phyloP scores from a whole-genome alignment of 2,329 filamentous ascomycete species.

The Alternaria postmessia region DNA sequence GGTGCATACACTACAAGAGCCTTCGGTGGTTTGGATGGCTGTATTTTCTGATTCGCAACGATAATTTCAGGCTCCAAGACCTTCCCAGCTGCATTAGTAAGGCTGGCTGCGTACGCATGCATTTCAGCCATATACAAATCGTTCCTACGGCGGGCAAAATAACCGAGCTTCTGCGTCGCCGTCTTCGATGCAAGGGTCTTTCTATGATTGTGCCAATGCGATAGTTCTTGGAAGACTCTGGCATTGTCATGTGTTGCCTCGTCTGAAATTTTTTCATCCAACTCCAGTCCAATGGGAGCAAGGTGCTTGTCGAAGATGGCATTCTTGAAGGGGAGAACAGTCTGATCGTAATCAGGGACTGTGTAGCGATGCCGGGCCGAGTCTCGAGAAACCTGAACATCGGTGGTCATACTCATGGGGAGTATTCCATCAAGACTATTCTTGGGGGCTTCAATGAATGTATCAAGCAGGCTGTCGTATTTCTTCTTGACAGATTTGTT shows the following conservation, averaged over 20 bases:
- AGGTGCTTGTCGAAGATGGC: slow-evolving; percentile 3
- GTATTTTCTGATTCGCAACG: slow-evolving; percentile 1
- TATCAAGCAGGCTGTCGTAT: slow-evolving; percentile 5
- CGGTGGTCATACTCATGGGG: slow-evolving; percentile 7
- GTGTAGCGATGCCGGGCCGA: slow-evolving; percentile 3
- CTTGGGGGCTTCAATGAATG: slow-evolving; percentile 1
- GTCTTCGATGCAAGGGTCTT: neutral
- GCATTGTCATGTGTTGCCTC: neutral
- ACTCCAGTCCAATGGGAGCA: neutral
- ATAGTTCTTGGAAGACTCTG: slow-evolving; percentile 4
- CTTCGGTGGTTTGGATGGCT: neutral
- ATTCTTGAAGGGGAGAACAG: slow-evolving; percentile 3
- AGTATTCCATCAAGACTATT: slow-evolving; percentile 2
- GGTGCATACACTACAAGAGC: slow-evolving; percentile 1
- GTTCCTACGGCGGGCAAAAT: neutral
- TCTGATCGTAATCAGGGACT: slow-evolving; percentile 6
- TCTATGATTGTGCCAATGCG: slow-evolving; percentile 1
- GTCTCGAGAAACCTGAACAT: slow-evolving; percentile 5
- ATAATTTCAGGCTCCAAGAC: slow-evolving; percentile 10
- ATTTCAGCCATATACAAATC: slow-evolving; percentile 13
- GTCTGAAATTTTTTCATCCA: neutral
- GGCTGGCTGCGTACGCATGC: slow-evolving; percentile 11
- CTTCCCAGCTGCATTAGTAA: slow-evolving; percentile 11
- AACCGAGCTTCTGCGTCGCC: neutral
- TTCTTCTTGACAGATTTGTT: slow-evolving; percentile 8